phyloP scores from a whole-genome alignment of 2,329 filamentous ascomycete genomes.

The Colletotrichum viniferum region DNA sequence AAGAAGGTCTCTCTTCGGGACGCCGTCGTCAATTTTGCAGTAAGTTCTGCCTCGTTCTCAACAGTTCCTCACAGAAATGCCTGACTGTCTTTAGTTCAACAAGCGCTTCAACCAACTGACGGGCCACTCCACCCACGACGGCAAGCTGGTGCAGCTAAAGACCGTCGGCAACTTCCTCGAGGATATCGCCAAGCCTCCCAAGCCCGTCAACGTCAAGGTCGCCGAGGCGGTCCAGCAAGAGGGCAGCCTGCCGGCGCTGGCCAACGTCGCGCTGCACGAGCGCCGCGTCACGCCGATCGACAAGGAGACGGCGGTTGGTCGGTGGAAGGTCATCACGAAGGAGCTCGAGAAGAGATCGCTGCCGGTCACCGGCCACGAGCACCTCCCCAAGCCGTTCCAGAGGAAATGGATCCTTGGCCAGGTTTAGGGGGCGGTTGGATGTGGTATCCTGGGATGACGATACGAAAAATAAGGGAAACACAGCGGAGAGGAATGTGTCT shows the following conservation, averaged over 20 bases:
- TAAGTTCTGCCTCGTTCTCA: slow-evolving; percentile 48
- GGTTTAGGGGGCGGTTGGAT: slow-evolving; percentile 27
- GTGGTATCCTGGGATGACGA: not conserved
- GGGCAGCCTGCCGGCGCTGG: slow-evolving; percentile 53
- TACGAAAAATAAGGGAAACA: not conserved
- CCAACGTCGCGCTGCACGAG: slow-evolving; percentile 73
- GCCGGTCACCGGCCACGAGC: slow-evolving; percentile 55
- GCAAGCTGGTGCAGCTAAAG: slow-evolving; percentile 60
- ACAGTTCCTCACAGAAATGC: not conserved
- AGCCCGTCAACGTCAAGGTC: slow-evolving; percentile 70
- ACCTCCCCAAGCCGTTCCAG: slow-evolving; percentile 46
- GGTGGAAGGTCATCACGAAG: slow-evolving; percentile 80
- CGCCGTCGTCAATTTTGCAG: slow-evolving; percentile 71
- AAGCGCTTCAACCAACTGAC: slow-evolving; percentile 84
- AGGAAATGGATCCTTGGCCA: slow-evolving; percentile 46
- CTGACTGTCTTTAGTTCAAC: slow-evolving; percentile 65
- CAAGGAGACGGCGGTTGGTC: slow-evolving; percentile 72
- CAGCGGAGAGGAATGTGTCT: not conserved
- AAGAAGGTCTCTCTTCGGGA: slow-evolving; percentile 62
- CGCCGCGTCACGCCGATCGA: slow-evolving; percentile 73
- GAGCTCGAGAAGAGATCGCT: slow-evolving; percentile 69
- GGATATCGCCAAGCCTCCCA: slow-evolving; percentile 57
- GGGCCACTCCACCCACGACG: slow-evolving; percentile 77
- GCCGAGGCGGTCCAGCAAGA: slow-evolving; percentile 59
- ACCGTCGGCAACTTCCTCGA: slow-evolving; percentile 61